These are phyloP conservation scores for Punctularia strigosozonata DNA, from an alignment of 768 basidiomycete genomes.

Conservation along the genomic window DNA sequence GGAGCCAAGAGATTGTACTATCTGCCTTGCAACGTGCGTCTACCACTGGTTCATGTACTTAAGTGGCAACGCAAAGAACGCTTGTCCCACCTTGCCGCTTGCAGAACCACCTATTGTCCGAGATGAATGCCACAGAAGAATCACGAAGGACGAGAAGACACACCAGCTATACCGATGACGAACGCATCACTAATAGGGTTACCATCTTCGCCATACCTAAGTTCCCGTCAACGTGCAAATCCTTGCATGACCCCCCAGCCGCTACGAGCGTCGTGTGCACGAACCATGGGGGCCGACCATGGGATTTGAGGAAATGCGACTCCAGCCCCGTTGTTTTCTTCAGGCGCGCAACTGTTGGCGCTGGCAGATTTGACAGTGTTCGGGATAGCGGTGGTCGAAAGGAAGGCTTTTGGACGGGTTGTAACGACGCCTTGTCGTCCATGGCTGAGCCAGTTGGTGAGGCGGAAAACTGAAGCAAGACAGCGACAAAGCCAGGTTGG, in stretches of 20 bases:
- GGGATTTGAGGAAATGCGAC: slow-evolving; percentile 73
- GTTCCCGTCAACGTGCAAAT: slow-evolving; percentile 4
- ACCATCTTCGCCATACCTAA: slow-evolving; percentile 74
- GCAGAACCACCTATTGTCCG: slow-evolving; percentile 59
- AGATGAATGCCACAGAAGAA: slow-evolving; percentile 1
- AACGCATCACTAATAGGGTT: slow-evolving; percentile 61
- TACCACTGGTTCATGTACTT: slow-evolving; percentile 15
- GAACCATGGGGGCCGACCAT: slow-evolving; percentile 81
- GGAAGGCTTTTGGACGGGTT: no score
- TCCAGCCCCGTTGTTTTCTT: no score
- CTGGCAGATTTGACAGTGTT: no score
- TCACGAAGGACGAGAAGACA: slow-evolving; percentile 8
- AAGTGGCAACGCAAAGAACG: slow-evolving; percentile 4
- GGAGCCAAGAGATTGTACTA: slow-evolving; percentile 69
- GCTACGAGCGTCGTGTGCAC: slow-evolving; percentile 6
- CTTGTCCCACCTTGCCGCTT: slow-evolving; percentile 59
- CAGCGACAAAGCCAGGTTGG: no score
- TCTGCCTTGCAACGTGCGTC: slow-evolving; percentile 81
- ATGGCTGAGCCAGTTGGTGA: no score
- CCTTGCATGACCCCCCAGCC: slow-evolving; percentile 4
- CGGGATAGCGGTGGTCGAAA: no score
- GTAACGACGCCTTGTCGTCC: no score
- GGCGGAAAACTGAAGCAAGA: no score
- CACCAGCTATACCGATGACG: slow-evolving; percentile 77
- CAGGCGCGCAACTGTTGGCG: no score